Evolutionary conservation across 2,329 filamentous ascomycete genomes (phyloP).

Genomic region (Aspergillus sergii): DNA sequence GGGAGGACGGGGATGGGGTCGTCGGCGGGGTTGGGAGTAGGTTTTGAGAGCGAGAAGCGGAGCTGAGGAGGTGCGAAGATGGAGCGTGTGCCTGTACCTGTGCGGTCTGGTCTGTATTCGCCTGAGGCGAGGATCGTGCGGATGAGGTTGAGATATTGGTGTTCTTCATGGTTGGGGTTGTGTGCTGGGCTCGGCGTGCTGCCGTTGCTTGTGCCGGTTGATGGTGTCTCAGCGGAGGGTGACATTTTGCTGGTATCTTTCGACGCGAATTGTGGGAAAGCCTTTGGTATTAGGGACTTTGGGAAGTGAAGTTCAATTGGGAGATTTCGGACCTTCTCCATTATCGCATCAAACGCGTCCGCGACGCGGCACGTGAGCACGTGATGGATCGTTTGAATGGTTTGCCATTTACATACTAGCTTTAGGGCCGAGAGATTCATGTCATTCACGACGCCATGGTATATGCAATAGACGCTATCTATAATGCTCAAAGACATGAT

Average conservation of each 20-base stretch:
- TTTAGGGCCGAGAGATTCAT: neutral
- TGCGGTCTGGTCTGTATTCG: constrained; percentile 88
- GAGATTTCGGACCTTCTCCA: neutral
- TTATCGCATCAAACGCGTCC: constrained; percentile 19
- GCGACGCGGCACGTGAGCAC: constrained; percentile 33
- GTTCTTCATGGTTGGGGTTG: constrained; percentile 71
- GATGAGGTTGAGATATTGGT: constrained; percentile 91
- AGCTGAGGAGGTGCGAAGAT: constrained; percentile 86
- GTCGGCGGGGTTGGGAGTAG: constrained; percentile 43
- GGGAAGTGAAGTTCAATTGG: neutral
- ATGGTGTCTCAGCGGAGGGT: constrained; percentile 14
- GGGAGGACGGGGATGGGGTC: constrained; percentile 70
- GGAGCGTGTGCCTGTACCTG: constrained; percentile 88
- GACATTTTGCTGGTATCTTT: constrained; percentile 6
- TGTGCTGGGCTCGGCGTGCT: constrained; percentile 20
- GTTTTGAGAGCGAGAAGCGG: constrained; percentile 77
- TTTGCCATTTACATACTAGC: neutral
- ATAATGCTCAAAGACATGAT: neutral
- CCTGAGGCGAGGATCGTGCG: constrained; percentile 79
- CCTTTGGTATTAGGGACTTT: neutral
- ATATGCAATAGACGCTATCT: neutral
- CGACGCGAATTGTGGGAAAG: neutral
- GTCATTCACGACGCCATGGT: neutral
- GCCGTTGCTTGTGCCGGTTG: neutral
- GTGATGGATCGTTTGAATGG: constrained; percentile 14